Percentiles rank a stretch among this genome's conserved stretches.
Conservation (phyloP, 176 grass and related monocot species). For the Thinopyrum elongatum region DNA sequence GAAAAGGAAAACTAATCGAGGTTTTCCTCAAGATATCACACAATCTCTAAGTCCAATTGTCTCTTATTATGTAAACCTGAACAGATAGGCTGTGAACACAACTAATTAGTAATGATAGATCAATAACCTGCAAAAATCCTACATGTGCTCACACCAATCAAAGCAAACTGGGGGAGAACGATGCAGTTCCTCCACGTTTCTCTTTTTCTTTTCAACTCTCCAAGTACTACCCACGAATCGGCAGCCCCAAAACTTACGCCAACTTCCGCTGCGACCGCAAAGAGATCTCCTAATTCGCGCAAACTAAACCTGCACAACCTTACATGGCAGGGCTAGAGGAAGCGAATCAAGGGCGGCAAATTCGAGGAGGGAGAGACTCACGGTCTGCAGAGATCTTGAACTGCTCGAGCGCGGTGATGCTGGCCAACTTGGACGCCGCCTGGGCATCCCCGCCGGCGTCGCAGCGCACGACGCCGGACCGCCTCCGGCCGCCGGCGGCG, state of each 20-base stretch:
- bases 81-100: neutral
- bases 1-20: neutral
- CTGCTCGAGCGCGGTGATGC: slow-evolving; percentile 77
- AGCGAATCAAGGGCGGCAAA: neutral
- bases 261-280: neutral
- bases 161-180: neutral
- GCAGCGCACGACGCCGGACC: slow-evolving; percentile 52
- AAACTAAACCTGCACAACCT: neutral
- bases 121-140: neutral
- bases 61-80: neutral
- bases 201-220: neutral
- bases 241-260: slow-evolving; percentile 13
- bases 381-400: slow-evolving; percentile 98
- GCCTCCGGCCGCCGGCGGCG: slow-evolving; percentile 25
- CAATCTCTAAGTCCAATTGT: neutral
- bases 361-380: slow-evolving; percentile 39
- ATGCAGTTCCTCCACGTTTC: neutral
- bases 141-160: neutral
- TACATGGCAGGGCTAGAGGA: neutral
- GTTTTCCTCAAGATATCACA: neutral
- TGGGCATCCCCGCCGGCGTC: slow-evolving; percentile 60
- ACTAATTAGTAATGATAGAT: neutral
- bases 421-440: slow-evolving; percentile 45
- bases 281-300: slow-evolving; percentile 6
- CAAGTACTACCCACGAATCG: slow-evolving; percentile 1